Base-by-base conservation (phyloP, 768 basidiomycete genomes). In the Boletus insuetus region DNA sequence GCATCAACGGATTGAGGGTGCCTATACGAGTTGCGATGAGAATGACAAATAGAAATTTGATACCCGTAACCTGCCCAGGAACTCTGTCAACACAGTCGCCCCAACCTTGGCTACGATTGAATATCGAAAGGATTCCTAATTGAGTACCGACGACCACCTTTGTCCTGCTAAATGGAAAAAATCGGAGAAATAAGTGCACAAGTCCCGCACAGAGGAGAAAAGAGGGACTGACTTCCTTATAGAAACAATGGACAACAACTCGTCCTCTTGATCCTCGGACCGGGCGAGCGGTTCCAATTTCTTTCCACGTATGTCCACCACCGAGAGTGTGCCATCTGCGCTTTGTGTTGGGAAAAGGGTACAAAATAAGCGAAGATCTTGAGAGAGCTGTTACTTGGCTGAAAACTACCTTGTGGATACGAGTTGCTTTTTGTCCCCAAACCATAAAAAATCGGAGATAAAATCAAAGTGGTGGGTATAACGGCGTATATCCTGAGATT, bases 181-280 rank as follows among this genome's bases (percentile, higher is more conserved):
- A 38, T 12, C 22, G 11, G 26, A 20, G 12, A 53, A 16, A 26
- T 45, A 44, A 49, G 39, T 32, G 34, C 4, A n/a, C 47, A 7
- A 24, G 22, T 40, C 16, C 41, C 38, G 51, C 38, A 49, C 26
- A 9, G 42, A 6, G 20, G 42, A 26, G 35, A 29, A 40, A 50
- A 29, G 31, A 20, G 40, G 37, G 19, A 72, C 80, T 31, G 64
- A 89, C 87, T 85, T 82, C 76, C 89, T 91, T 69, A 98, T 94
- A 16, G 91, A 70, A 32, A 88, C 85, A 42, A 94, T 83, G 6
- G 91, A 92, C 10, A 98, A 77, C 42, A 97, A 74, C 64, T 98
- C 95, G 67, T 98, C 95, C 64, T 97, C 95, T 68, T 98, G 95
- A 74, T 96, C 91, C 67, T 96, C 94, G 16, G 93, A 96, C 51